phyloP scores from a whole-genome alignment of 2,329 filamentous ascomycete genomes.

The Talaromyces amestolkiae region DNA sequence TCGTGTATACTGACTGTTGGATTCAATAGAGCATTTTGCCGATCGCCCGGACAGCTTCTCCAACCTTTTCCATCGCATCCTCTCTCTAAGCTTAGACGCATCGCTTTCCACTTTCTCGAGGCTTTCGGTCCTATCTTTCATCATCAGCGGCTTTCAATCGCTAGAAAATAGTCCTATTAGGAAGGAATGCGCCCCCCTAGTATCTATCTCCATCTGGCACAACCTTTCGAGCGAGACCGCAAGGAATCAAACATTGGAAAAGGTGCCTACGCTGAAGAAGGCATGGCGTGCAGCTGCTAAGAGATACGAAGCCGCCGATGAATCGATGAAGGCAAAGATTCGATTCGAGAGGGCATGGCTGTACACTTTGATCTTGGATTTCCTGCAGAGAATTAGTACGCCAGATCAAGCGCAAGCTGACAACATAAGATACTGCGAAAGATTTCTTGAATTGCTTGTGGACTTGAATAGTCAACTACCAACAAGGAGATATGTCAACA shows the following conservation, averaged over 20 bases:
- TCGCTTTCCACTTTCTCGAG: constrained; percentile 66
- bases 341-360: constrained; percentile 94
- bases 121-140: constrained; percentile 80
- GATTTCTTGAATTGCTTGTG: constrained; percentile 86
- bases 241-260: constrained; percentile 70
- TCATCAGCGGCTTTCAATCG: constrained; percentile 90
- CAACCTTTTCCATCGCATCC: constrained; percentile 78
- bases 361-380: constrained; percentile 79
- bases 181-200: constrained; percentile 93
- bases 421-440: constrained; percentile 78
- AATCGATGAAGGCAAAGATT: constrained; percentile 71
- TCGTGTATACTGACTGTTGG: constrained; percentile 15
- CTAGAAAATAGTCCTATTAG: constrained; percentile 83
- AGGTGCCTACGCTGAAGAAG: constrained; percentile 73
- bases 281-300: constrained; percentile 86
- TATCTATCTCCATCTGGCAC: constrained; percentile 94
- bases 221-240: constrained; percentile 76
- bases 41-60: constrained; percentile 80
- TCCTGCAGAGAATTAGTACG: constrained; percentile 70
- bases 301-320: constrained; percentile 82
- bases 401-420: constrained; percentile 48
- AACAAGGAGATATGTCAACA: constrained; percentile 89
- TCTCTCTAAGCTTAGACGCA: constrained; percentile 78
- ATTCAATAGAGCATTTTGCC: constrained; percentile 65
- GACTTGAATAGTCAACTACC: constrained; percentile 92